phyloP scores from a whole-genome alignment of 441 rosid species.

The Populus hybrid region DNA sequence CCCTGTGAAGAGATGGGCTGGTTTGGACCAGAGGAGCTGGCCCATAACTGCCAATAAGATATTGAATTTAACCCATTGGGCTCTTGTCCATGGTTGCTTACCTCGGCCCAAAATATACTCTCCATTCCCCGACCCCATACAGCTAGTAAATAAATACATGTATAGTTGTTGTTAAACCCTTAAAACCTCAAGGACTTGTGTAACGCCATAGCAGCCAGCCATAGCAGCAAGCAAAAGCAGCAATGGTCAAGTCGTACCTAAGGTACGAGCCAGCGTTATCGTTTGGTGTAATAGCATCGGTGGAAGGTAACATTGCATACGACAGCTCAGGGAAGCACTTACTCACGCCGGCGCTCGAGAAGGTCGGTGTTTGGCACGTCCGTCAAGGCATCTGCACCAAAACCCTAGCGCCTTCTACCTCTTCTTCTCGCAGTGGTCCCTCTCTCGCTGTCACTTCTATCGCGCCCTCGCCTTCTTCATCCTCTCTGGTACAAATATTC shows the following conservation, averaged over 20 bases:
- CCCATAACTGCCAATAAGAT: background rate
- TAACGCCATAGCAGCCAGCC: background rate
- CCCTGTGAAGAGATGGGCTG: background rate
- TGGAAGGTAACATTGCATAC: constrained; percentile 71
- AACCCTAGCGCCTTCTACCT: constrained; percentile 50
- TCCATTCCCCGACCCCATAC: background rate
- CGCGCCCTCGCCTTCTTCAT: constrained; percentile 60
- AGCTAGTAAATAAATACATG: no score
- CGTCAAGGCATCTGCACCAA: constrained; percentile 80
- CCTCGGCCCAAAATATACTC: background rate
- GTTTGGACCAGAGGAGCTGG: background rate
- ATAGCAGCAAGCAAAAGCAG: constrained; percentile 2
- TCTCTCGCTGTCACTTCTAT: constrained; percentile 66
- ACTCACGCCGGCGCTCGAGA: constrained; percentile 76
- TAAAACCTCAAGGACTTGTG: constrained; percentile 16
- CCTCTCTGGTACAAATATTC: constrained; percentile 49
- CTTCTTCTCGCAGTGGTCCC: constrained; percentile 49
- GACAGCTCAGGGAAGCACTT: constrained; percentile 74
- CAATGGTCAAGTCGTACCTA: constrained; percentile 86
- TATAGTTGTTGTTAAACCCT: background rate
- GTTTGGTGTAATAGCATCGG: constrained; percentile 73
- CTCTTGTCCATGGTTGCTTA: background rate
- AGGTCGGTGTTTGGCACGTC: constrained; percentile 83
- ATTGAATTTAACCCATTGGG: background rate
- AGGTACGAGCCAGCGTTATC: constrained; percentile 79